Evolutionary conservation across 2,329 filamentous ascomycete species (phyloP).

Genomic region (Aspergillus sp.): DNA sequence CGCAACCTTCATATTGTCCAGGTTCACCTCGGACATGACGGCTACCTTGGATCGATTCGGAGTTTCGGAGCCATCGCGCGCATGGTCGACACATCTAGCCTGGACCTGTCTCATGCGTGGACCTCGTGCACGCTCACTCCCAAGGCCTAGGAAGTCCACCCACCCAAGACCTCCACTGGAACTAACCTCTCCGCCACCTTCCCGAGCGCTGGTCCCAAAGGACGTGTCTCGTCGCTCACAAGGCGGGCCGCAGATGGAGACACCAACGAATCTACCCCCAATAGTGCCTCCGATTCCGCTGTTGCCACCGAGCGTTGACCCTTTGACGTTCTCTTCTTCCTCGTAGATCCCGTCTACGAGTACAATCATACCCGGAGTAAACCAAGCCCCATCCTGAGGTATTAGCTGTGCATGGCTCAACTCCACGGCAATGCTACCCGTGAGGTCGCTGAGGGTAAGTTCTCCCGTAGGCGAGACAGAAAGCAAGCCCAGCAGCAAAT

Average conservation of each 20-base stretch:
- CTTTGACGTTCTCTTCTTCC: conserved; percentile 72
- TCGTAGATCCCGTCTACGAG: conserved; percentile 95
- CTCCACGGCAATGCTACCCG: conserved; percentile 83
- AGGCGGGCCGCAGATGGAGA: conserved; percentile 87
- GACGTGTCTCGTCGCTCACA: conserved; percentile 81
- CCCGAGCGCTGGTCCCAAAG: conserved; percentile 64
- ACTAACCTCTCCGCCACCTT: conserved; percentile 35
- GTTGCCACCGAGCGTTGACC: conserved; percentile 70
- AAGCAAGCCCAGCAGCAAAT: conserved; percentile 84
- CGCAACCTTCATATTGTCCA: conserved; percentile 79
- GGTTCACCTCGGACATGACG: conserved; percentile 81
- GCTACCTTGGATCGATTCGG: conserved; percentile 55
- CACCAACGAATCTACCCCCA: conserved; percentile 86
- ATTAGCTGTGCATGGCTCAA: conserved; percentile 77
- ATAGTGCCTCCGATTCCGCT: conserved; percentile 86
- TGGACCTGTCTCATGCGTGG: conserved; percentile 80
- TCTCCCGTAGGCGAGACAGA: conserved; percentile 77
- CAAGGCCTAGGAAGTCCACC: conserved; percentile 93
- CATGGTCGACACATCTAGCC: conserved; percentile 58
- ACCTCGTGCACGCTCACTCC: conserved; percentile 82
- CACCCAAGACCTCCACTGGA: conserved; percentile 85
- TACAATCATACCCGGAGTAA: conserved; percentile 93
- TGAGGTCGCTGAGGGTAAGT: conserved; percentile 80
- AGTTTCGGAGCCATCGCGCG: conserved; percentile 25
- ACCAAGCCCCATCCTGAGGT: conserved; percentile 85